Conservation (phyloP, 2,329 filamentous ascomycete species). For the Dactylonectria macrodidyma region DNA sequence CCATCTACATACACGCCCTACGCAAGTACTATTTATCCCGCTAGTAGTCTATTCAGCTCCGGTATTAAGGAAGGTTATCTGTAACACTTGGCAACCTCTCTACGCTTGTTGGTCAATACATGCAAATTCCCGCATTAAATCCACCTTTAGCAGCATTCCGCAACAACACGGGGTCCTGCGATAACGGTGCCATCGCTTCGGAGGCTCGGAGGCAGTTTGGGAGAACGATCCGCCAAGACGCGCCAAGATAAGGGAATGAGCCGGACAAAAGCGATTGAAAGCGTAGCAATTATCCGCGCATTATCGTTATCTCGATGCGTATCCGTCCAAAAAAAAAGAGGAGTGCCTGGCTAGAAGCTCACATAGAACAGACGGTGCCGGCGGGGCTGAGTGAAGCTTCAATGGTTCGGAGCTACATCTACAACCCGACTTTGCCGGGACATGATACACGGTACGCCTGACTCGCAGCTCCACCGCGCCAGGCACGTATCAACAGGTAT, state of each 20-base stretch:
- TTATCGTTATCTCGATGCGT: slow-evolving; percentile 1
- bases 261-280: slow-evolving; percentile 24
- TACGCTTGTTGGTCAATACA: not conserved
- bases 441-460: not conserved
- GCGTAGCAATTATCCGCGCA: not conserved
- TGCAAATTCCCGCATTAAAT: not conserved
- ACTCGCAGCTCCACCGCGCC: slow-evolving; percentile 11
- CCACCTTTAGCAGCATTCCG: not conserved
- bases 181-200: not conserved
- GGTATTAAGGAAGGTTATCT: not conserved
- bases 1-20: too few species aligned
- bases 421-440: slow-evolving; percentile 10
- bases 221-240: not conserved
- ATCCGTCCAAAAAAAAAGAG: not conserved
- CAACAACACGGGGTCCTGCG: not conserved
- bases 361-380: slow-evolving; percentile 6
- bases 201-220: not conserved
- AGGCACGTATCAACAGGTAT: not conserved
- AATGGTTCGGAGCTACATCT: slow-evolving; percentile 21
- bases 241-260: slow-evolving; percentile 15
- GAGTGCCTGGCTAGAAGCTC: slow-evolving; percentile 12
- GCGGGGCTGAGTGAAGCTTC: not conserved
- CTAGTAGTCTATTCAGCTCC: too few species aligned
- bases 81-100: not conserved
- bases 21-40: too few species aligned